Conservation (phyloP, 495 filamentous ascomycete genomes). For the Penicillium herquei region DNA sequence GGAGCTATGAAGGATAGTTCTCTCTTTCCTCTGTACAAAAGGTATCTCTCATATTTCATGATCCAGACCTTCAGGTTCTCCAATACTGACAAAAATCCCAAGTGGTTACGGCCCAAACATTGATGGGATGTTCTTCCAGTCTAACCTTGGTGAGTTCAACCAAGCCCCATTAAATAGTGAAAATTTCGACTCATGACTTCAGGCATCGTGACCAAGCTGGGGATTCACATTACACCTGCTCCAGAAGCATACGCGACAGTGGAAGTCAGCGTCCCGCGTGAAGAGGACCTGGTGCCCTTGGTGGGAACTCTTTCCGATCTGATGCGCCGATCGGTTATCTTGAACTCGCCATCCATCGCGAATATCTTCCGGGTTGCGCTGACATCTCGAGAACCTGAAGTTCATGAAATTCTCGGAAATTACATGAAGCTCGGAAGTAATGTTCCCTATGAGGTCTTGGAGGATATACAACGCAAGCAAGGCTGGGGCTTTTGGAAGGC, state of each 20-base stretch:
- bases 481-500: not conserved
- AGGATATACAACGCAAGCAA: not conserved
- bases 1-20: conserved; percentile 19
- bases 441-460: not conserved
- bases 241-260: not conserved
- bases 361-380: not conserved
- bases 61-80: not conserved
- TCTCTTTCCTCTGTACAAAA: not conserved
- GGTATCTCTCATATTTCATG: not conserved
- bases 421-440: not conserved
- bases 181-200: not conserved
- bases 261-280: not conserved
- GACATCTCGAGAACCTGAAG: not conserved
- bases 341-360: not conserved
- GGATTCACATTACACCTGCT: not conserved
- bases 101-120: not conserved
- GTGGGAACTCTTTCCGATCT: not conserved
- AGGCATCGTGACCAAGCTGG: not conserved
- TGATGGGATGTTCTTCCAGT: not conserved
- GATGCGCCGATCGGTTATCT: not conserved
- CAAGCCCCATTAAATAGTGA: not conserved
- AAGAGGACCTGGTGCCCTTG: not conserved
- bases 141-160: not conserved
- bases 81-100: not conserved
- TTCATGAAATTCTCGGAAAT: not conserved